phyloP scores from a whole-genome alignment of 805 yeast species.

The Wickerhamia fluorescens region DNA sequence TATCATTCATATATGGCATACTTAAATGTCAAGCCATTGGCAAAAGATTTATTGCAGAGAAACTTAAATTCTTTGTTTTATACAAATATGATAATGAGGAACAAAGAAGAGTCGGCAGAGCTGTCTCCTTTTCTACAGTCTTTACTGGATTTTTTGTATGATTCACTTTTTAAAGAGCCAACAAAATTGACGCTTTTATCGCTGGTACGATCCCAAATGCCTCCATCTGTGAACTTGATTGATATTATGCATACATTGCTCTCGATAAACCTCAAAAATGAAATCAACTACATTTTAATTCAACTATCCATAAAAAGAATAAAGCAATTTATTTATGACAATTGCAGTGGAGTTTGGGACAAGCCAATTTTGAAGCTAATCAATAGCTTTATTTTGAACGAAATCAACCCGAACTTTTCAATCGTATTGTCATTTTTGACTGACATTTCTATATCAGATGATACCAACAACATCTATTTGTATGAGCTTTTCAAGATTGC shows the following conservation, averaged over 20 bases:
- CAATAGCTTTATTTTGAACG: constrained; percentile 29
- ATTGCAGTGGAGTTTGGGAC: constrained; percentile 33
- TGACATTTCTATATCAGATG: constrained; percentile 5
- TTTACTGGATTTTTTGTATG: constrained; percentile 5
- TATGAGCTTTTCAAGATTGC: constrained; percentile 29
- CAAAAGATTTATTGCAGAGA: constrained; percentile 17
- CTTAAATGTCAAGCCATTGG: constrained; percentile 15
- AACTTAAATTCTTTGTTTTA: constrained; percentile 25
- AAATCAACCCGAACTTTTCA: constrained; percentile 31
- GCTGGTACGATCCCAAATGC: background rate
- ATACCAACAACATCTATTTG: constrained; percentile 9
- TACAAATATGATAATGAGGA: constrained; percentile 2
- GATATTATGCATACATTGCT: constrained; percentile 13
- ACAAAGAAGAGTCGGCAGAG: constrained; percentile 1
- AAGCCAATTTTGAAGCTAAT: constrained; percentile 26
- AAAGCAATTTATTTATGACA: constrained; percentile 17
- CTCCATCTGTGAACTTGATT: constrained; percentile 2
- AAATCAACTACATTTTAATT: constrained; percentile 24
- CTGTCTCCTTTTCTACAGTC: constrained; percentile 1
- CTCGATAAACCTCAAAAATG: constrained; percentile 15
- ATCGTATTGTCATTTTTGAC: constrained; percentile 10
- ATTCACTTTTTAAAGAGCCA: constrained; percentile 3
- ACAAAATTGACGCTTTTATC: background rate
- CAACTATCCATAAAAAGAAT: constrained; percentile 32
- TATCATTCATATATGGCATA: constrained; percentile 16